Evolutionary conservation across 31 red algal genomes (phyloP), one percentile per base, ranked within the genome.

Genomic region (Asparagopsis taxiformis): DNA sequence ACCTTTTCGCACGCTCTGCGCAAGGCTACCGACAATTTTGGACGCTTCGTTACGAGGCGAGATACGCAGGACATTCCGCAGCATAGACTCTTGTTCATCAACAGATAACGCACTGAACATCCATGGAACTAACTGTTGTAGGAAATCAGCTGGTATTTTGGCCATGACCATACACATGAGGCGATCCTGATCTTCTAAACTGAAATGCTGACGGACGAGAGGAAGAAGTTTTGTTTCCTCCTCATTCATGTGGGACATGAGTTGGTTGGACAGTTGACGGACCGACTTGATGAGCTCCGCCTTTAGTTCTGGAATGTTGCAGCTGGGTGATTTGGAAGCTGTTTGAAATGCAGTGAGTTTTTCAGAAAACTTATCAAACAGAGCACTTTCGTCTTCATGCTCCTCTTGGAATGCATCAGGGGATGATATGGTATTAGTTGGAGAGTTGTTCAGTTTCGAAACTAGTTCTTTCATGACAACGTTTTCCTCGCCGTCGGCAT

Each of bases 101-200:
- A 80, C 84, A 48, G 69, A 72, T 8, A 98, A 68, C 17, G 71
- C 59, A 19, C 80, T 73, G 59, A 98, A 82, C 74, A 98, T 83
- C 90, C 90, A 98, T 16, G 95, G 95, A 41, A 98, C 77, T 68
- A 98, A 53, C 31, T 98, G 91, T 25, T 72, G 80, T 21, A 94
- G 58, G 49, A 84, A 83, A 33, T 79, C 79, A 11, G 75, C 58
- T 2, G 95, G 95, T 36, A 98, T 85, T 50, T 70, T 81, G 1
- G 80, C 91, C 68, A 94, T 91, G 20, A 98, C 79, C 7, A 59
- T 31, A 3, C 80, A 62, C 68, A 98, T 92, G 29, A 98, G 67
- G 19, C 84, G 56, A 46, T 87, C 80, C 49, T 94, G 91, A 39
- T 98, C 95, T 38, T 87, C 95, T n/a, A 63, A 31, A 22, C 70